phyloP scores from a whole-genome alignment of 2,329 filamentous ascomycete genomes.

The Salinomyces thailandicus region DNA sequence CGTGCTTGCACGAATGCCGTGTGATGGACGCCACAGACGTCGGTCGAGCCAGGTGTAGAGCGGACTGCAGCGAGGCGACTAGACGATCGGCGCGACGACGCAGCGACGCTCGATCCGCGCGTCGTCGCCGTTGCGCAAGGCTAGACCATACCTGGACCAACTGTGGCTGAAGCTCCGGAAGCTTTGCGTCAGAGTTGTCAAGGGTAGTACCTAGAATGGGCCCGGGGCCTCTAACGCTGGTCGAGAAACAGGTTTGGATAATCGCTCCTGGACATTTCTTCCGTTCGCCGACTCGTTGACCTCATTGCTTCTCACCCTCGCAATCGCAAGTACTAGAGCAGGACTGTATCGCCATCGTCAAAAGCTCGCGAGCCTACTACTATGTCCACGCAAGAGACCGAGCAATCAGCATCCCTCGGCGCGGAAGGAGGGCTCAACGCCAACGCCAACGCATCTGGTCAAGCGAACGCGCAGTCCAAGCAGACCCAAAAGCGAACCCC shows the following conservation, averaged over 20 bases:
- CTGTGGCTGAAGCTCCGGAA: constrained; percentile 4
- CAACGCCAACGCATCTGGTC: constrained; percentile 21
- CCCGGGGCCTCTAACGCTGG: not conserved
- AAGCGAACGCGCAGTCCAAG: constrained; percentile 25
- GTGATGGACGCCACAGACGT: too few species aligned
- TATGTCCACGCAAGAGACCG: constrained; percentile 8
- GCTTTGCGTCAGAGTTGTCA: not conserved
- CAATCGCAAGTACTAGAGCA: too few species aligned
- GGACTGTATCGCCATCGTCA: too few species aligned
- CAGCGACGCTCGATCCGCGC: not conserved
- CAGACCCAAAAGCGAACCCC: constrained; percentile 36
- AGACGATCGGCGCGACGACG: not conserved
- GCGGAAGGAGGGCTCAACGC: constrained; percentile 18
- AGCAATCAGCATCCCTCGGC: constrained; percentile 13
- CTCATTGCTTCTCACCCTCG: not conserved
- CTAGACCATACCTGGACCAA: too few species aligned
- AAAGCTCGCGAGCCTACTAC: not conserved
- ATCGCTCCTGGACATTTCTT: not conserved
- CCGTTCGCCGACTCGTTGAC: not conserved
- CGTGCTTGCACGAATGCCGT: too few species aligned
- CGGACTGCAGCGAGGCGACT: too few species aligned
- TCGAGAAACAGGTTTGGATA: constrained; percentile 5
- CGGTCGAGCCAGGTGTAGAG: too few species aligned
- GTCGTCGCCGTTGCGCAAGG: too few species aligned
- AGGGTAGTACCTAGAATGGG: not conserved